phyloP scores from a whole-genome alignment of 176 grass and related monocot genomes.

The Bromus sterilis region DNA sequence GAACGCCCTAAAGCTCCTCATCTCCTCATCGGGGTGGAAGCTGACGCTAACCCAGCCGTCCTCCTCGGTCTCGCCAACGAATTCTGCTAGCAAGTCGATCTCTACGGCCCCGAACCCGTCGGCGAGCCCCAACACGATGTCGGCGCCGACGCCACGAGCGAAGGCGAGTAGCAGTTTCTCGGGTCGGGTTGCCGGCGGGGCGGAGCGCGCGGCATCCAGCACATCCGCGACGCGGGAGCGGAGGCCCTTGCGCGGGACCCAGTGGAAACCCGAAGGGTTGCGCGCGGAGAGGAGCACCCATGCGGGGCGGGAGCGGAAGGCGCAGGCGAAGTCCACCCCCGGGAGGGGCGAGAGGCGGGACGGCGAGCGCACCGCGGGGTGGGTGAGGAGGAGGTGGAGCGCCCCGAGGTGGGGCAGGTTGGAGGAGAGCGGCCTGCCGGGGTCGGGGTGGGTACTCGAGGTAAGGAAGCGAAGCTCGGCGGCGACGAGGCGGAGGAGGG shows the following conservation, averaged over 20 bases:
- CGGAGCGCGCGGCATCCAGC: constrained; percentile 32
- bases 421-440: constrained; percentile 47
- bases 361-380: constrained; percentile 52
- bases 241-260: constrained; percentile 25
- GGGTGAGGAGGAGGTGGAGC: constrained; percentile 59
- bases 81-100: constrained; percentile 44
- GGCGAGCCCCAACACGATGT: constrained; percentile 25
- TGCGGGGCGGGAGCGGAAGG: constrained; percentile 37
- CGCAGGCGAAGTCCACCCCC: constrained; percentile 68
- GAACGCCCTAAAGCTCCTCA: constrained; percentile 44
- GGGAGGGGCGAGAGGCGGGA: constrained; percentile 46
- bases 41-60: constrained; percentile 47
- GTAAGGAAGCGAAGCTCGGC: constrained; percentile 64
- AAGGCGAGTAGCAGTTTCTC: constrained; percentile 70
- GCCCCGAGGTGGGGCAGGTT: constrained; percentile 73
- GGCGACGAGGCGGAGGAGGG: constrained; percentile 53
- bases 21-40: constrained; percentile 17
- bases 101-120: constrained; percentile 58
- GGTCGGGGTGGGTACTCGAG: not conserved
- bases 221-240: constrained; percentile 34
- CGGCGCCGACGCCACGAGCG: constrained; percentile 56
- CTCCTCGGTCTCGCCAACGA: constrained; percentile 36
- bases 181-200: constrained; percentile 32
- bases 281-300: constrained; percentile 80
- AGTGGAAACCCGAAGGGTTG: constrained; percentile 55